phyloP scores from a whole-genome alignment of 2,329 filamentous ascomycete genomes.

The Aspergillus chevalieri region DNA sequence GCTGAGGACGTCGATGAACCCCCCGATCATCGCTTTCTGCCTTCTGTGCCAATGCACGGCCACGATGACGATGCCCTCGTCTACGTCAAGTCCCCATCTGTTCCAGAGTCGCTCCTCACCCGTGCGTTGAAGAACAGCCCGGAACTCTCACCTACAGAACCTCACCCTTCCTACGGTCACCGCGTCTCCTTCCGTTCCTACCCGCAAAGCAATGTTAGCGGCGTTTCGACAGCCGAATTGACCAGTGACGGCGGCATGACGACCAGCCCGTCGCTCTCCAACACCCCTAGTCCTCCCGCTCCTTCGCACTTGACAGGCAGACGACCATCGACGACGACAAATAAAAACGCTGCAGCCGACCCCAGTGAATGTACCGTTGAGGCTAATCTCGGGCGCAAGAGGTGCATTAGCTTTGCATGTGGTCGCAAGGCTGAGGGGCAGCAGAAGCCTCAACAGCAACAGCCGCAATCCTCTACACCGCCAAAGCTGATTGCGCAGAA shows the following conservation, averaged over 20 bases:
- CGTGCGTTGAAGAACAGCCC: constrained; percentile 68
- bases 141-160: constrained; percentile 41
- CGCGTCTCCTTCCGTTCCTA: constrained; percentile 54
- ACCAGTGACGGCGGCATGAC: constrained; percentile 93
- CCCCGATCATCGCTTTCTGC: constrained; percentile 53
- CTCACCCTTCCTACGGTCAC: constrained; percentile 30
- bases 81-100: constrained; percentile 45
- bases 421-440: constrained; percentile 53
- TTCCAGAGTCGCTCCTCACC: constrained; percentile 73
- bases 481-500: constrained; percentile 15
- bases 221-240: constrained; percentile 78
- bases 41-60: constrained; percentile 18
- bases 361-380: constrained; percentile 53
- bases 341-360: constrained; percentile 29
- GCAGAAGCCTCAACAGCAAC: constrained; percentile 17
- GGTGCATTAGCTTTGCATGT: constrained; percentile 91
- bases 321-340: constrained; percentile 9
- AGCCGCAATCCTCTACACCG: constrained; percentile 14
- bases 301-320: constrained; percentile 37
- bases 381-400: constrained; percentile 65
- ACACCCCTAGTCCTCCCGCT: constrained; percentile 81
- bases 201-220: constrained; percentile 67
- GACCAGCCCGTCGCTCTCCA: constrained; percentile 72
- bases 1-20: constrained; percentile 80
- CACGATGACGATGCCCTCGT: constrained; percentile 23